Conservation (phyloP, 306 rosid genomes). For the Inga laurina region DNA sequence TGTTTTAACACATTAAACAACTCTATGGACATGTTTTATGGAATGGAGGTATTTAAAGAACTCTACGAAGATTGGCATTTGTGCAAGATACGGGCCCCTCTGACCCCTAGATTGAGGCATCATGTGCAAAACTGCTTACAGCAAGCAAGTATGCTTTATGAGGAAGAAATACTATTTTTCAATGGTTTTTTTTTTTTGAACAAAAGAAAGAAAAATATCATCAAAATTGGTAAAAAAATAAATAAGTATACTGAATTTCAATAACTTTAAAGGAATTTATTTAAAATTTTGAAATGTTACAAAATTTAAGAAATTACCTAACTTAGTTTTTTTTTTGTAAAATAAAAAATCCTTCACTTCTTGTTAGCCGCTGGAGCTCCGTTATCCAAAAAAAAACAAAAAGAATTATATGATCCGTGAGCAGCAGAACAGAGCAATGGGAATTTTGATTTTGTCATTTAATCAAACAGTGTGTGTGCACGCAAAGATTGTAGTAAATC, state of each 20-base stretch:
- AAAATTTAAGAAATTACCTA: no score
- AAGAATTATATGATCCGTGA: conserved; percentile 35
- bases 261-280: no score
- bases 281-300: no score
- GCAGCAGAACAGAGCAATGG: conserved; percentile 18
- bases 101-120: conserved; percentile 39
- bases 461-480: not conserved
- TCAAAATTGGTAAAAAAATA: no score
- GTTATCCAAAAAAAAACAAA: not conserved
- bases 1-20: not conserved
- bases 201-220: no score
- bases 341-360: no score
- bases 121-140: conserved; percentile 44
- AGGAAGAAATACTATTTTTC: not conserved
- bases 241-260: no score
- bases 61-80: conserved; percentile 2
- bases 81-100: conserved; percentile 33
- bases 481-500: conserved; percentile 28
- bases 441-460: conserved; percentile 32
- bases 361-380: no score
- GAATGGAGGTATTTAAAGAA: not conserved
- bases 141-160: conserved; percentile 28
- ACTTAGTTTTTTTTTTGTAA: no score
- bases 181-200: not conserved
- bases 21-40: not conserved